Evolutionary conservation across 169 alveolate species (phyloP), one percentile per base, ranked within the genome.

Genomic region (Blepharisma undulans): DNA sequence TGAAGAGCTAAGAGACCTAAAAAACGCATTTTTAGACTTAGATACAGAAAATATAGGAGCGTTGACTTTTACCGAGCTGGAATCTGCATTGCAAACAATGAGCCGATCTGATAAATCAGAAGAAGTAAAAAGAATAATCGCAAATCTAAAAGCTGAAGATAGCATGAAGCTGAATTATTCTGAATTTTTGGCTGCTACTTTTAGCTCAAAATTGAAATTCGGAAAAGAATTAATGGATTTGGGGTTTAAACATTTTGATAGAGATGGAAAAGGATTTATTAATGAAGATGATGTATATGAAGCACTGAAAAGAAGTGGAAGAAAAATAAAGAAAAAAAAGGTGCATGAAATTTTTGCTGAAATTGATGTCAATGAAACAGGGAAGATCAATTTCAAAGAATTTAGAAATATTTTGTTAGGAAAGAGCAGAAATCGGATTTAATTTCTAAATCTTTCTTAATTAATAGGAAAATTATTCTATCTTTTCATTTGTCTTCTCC

Each of bases 161-260:
- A 92, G 89, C 71, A 87, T 87, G 92, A 89, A 81, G 32, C 82
- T 92, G 6, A 92, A 92, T 36, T 92, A 92, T 60, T 72, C 92
- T 18, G 94, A 92, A 76, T 92, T 92, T 66, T 27, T 92, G 22
- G 93, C 94, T 0, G 94, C 94, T 0, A 84, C 93, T 22, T 34
- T 92, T 27, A 74, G 77, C 22, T 87, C 90, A 1, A 59, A 60
- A 18, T 29, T 29, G 16, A n/a, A 79, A 16, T 19, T 78, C 72
- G 21, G 16, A 84, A 59, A 88, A 22, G 60, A 48, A 27, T 32
- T 25, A 34, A 12, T 48, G 16, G n/a, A 18, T 1, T 16, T 5
- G 8, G 76, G 79, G 10, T 71, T 71, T 10, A 86, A n/a, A 6
- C 81, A 86, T 27, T 86, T 79, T 32, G 87, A 79, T 32, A 29